A percentile compares a stretch with the other conserved stretches of the same genome.
Evolutionary conservation across 2,329 filamentous ascomycete species (phyloP).

Genomic region (Aspergillus sclerotialis): DNA sequence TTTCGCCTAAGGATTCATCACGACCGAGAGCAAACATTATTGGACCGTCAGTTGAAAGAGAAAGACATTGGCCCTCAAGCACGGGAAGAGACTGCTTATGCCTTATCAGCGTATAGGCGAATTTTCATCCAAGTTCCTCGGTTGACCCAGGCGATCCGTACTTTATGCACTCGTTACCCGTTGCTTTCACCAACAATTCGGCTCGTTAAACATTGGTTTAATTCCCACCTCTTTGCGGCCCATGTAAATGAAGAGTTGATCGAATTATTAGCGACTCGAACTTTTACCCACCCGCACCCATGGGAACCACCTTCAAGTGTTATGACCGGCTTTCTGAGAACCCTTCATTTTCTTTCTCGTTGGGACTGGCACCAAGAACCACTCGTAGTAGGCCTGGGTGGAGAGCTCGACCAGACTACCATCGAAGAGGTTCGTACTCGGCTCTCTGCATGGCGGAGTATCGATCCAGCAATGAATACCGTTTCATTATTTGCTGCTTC

Average conservation of each 20-base stretch:
- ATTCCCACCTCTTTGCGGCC: conserved; percentile 66
- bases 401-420: conserved; percentile 54
- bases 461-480: conserved; percentile 82
- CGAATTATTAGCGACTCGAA: conserved; percentile 71
- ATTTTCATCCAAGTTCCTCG: conserved; percentile 65
- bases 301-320: conserved; percentile 71
- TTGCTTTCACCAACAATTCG: conserved; percentile 76
- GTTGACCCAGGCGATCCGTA: conserved; percentile 74
- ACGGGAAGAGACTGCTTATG: conserved; percentile 62
- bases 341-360: conserved; percentile 68
- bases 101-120: conserved; percentile 64
- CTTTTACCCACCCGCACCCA: conserved; percentile 75
- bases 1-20: conserved; percentile 86
- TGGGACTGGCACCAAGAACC: conserved; percentile 92
- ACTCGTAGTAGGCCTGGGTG: conserved; percentile 68
- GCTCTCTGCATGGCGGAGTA: conserved; percentile 76
- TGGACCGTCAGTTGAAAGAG: conserved; percentile 72
- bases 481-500: conserved; percentile 76
- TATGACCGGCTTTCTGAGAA: conserved; percentile 73
- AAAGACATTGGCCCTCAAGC: conserved; percentile 58
- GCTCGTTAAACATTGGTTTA: conserved; percentile 84
- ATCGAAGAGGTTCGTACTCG: conserved; percentile 59
- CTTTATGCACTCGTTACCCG: conserved; percentile 71
- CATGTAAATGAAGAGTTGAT: conserved; percentile 76
- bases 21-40: conserved; percentile 73